Evolutionary conservation across 257 asterid species (phyloP), one percentile per base, ranked within the genome.

Genomic region (Paraleonurus japonicus): DNA sequence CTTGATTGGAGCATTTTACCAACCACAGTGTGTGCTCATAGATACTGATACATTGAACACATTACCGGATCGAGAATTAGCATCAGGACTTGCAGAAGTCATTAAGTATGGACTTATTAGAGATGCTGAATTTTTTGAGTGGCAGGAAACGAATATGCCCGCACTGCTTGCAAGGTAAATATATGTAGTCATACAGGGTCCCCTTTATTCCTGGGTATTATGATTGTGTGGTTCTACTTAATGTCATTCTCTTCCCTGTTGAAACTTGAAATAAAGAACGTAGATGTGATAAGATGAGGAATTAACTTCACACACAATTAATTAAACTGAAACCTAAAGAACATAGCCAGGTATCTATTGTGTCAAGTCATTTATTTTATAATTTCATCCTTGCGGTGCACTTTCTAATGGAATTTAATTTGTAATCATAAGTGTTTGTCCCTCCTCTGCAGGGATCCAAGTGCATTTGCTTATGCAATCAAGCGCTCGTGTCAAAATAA

Each of bases 401-500:
- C 26, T 59, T 59, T 7, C 27, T 72, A 50, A 19, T 68, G 60
- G 32, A 7, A 61, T 62, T 68, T 59, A 59, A 61, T 61, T 68
- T 63, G 68, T 77, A 53, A 59, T 43, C 30, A 53, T 68, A 45
- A 59, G 73, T 60, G 51, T 33, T 71, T 66, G 70, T 62, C 71
- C 62, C 62, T 67, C 62, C 62, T 67, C 61, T 81, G 64, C 80
- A 95, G 99, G 87, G 98, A 92, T 67, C 89, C 90, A 22, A 71
- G 33, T 78, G 94, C 95, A 72, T 85, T 92, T 75, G 84, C 95
- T 63, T 89, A 89, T 83, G 99, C 99, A 33, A 92, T 95, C 81
- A 92, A 92, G 87, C 95, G 98, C 20, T 95, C 99, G 4, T 95
- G 99, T 73, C 97, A 95, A 81, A 95, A 95, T 78, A 95, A 95